Percentiles rank a stretch among this genome's conserved stretches.
These are phyloP conservation scores for Stenogyne calaminthoides DNA, from an alignment of 305 asterid genomes.

Conservation along the genomic window DNA sequence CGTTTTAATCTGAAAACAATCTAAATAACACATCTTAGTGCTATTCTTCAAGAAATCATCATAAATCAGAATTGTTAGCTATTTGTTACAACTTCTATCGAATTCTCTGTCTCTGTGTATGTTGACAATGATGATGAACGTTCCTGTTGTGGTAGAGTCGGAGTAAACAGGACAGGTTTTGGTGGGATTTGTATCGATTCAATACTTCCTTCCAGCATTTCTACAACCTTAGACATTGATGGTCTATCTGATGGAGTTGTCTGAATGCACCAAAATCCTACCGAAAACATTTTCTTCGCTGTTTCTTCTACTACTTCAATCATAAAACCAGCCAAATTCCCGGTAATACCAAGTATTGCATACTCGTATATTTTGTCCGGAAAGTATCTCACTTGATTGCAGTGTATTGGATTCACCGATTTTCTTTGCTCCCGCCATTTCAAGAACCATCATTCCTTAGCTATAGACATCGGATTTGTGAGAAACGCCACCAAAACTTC, in stretches of 20 bases:
- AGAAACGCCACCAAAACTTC: conserved; percentile 48
- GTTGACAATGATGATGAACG: neutral
- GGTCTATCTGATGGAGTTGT: too few relatives aligned
- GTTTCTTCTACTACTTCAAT: conserved; percentile 29
- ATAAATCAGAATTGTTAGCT: too few relatives aligned
- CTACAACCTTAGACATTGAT: neutral
- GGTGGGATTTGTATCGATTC: neutral
- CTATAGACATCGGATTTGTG: conserved; percentile 63
- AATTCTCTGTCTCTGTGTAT: too few relatives aligned
- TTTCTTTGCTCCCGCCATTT: conserved; percentile 45
- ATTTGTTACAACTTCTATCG: too few relatives aligned
- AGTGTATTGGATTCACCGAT: neutral
- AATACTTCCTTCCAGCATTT: neutral
- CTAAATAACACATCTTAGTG: too few relatives aligned
- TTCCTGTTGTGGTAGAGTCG: neutral
- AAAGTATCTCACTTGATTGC: conserved; percentile 46
- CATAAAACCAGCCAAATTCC: neutral
- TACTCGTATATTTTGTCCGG: conserved; percentile 53
- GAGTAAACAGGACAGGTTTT: neutral
- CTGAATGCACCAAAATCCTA: neutral
- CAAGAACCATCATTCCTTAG: conserved; percentile 65
- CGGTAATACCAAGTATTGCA: conserved; percentile 15
- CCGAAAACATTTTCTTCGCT: neutral
- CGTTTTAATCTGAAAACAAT: too few relatives aligned
- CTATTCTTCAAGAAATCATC: too few relatives aligned